These are phyloP conservation scores for Diaporthe citriasiana DNA, from an alignment of 2,329 filamentous ascomycete genomes.

Conservation along the genomic window DNA sequence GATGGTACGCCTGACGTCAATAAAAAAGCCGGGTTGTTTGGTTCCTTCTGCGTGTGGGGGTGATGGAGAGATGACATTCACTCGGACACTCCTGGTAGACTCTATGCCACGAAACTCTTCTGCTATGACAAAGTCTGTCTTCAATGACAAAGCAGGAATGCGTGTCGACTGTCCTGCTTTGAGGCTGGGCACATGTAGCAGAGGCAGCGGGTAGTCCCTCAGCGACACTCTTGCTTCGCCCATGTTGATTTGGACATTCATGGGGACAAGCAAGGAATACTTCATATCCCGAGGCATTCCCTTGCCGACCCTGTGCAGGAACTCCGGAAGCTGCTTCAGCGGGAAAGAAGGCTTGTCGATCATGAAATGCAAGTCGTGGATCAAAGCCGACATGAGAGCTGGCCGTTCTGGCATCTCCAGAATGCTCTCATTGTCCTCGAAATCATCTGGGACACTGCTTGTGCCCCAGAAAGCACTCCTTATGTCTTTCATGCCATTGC, in stretches of 20 bases:
- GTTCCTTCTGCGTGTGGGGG: slow-evolving; percentile 68
- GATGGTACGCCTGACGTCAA: slow-evolving; percentile 91
- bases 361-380: slow-evolving; percentile 86
- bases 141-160: slow-evolving; percentile 84
- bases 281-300: slow-evolving; percentile 94
- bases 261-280: slow-evolving; percentile 89
- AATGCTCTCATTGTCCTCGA: slow-evolving; percentile 87
- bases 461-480: slow-evolving; percentile 85
- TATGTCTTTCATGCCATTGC: slow-evolving; percentile 82
- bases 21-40: slow-evolving; percentile 77
- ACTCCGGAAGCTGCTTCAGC: slow-evolving; percentile 83
- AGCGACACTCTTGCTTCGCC: slow-evolving; percentile 89
- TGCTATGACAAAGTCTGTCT: slow-evolving; percentile 93
- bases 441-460: slow-evolving; percentile 84
- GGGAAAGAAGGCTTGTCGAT: slow-evolving; percentile 96
- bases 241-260: slow-evolving; percentile 91
- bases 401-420: slow-evolving; percentile 88
- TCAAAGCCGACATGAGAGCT: slow-evolving; percentile 82
- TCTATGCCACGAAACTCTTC: slow-evolving; percentile 89
- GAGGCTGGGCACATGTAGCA: slow-evolving; percentile 90
- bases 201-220: slow-evolving; percentile 92
- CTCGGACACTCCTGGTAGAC: slow-evolving; percentile 83
- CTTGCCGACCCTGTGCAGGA: slow-evolving; percentile 92
- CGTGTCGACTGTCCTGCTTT: slow-evolving; percentile 84
- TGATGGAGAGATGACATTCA: slow-evolving; percentile 85